phyloP scores from a whole-genome alignment of 768 basidiomycete genomes.

The Phlegmacium glaucopus region DNA sequence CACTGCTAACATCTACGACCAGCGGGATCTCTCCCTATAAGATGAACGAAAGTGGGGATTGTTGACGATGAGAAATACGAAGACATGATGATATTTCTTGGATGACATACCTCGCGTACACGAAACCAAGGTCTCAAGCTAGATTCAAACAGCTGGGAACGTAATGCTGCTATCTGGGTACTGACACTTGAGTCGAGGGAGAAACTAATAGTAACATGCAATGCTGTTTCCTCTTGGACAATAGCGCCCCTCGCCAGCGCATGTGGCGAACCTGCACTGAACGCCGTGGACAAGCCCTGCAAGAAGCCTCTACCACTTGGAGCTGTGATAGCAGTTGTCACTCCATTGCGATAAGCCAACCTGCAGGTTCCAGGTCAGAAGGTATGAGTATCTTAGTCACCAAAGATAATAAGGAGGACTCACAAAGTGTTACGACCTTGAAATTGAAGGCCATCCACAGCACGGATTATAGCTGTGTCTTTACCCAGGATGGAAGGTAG shows the following conservation, averaged over 20 bases:
- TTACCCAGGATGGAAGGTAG: constrained; percentile 41
- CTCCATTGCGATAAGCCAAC: constrained; percentile 69
- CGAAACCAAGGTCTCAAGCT: constrained; percentile 31
- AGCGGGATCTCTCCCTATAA: constrained; percentile 56
- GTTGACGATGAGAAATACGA: too few species aligned
- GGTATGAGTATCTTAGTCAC: not conserved
- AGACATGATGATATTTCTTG: too few species aligned
- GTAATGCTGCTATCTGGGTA: constrained; percentile 57
- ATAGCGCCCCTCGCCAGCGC: constrained; percentile 61
- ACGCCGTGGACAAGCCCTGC: constrained; percentile 58
- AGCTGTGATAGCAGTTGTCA: constrained; percentile 64
- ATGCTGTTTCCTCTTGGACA: constrained; percentile 57
- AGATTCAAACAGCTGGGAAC: constrained; percentile 37
- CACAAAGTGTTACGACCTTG: constrained; percentile 48
- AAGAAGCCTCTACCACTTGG: constrained; percentile 57
- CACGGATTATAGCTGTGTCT: constrained; percentile 46
- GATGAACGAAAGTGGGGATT: too few species aligned
- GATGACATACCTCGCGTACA: constrained; percentile 35
- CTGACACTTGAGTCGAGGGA: constrained; percentile 48
- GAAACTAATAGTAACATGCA: constrained; percentile 53
- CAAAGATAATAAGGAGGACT: constrained; percentile 22
- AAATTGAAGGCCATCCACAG: constrained; percentile 62
- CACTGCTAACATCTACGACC: constrained; percentile 64
- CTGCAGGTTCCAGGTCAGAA: constrained; percentile 43
- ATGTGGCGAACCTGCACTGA: constrained; percentile 56